Percentiles rank a stretch among this genome's conserved stretches.
Evolutionary conservation across 768 basidiomycete species (phyloP).

Genomic region (Russula compacta): DNA sequence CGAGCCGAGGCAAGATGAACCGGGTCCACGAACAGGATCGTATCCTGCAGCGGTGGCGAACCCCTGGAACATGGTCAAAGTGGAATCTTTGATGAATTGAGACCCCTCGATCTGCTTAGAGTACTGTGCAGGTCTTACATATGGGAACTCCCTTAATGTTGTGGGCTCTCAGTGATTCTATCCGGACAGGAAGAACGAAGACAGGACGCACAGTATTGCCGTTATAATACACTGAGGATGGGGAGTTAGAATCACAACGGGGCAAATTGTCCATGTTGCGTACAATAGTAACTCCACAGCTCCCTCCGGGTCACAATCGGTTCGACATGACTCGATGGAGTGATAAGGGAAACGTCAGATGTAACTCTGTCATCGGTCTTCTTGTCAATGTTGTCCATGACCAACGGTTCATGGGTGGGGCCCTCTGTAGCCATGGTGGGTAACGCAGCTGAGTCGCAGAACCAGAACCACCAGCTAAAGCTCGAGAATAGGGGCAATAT

Average conservation of each 20-base stretch:
- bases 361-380: too few species aligned
- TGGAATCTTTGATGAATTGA: conserved; percentile 31
- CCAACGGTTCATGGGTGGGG: too few species aligned
- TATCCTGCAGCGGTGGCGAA: conserved; percentile 65
- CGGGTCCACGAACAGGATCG: conserved; percentile 60
- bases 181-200: neutral
- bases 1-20: conserved; percentile 52
- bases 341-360: neutral
- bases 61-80: conserved; percentile 66
- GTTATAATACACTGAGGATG: conserved; percentile 61
- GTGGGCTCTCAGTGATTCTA: neutral
- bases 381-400: too few species aligned
- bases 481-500: too few species aligned
- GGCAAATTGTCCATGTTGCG: conserved; percentile 22
- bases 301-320: conserved; percentile 68
- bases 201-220: conserved; percentile 58
- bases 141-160: conserved; percentile 53
- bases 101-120: too few species aligned
- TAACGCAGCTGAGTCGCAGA: too few species aligned
- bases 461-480: too few species aligned
- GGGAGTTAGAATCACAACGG: neutral
- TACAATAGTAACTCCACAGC: conserved; percentile 74
- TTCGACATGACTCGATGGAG: conserved; percentile 31
- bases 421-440: too few species aligned
- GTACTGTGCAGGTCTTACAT: conserved; percentile 15